Conservation (phyloP, 176 grass and related monocot species). For the Juncus effusus region DNA sequence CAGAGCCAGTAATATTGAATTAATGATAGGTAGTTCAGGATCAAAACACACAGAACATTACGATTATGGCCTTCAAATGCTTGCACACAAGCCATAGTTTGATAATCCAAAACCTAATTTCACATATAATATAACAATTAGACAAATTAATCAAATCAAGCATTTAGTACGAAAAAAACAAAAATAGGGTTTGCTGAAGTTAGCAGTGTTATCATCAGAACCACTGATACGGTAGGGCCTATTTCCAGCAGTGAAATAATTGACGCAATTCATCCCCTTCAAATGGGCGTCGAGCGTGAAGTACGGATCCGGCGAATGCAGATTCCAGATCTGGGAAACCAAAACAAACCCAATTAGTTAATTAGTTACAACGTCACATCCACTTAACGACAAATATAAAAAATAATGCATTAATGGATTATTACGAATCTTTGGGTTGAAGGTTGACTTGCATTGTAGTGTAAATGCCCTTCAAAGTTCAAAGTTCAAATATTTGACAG, state of each 20-base stretch:
- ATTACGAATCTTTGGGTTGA: constrained; percentile 73
- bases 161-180: constrained; percentile 2
- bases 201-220: constrained; percentile 73
- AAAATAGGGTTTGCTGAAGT: constrained; percentile 27
- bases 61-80: constrained; percentile 70
- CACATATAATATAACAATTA: constrained; percentile 23
- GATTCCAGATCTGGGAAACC: constrained; percentile 61
- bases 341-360: not conserved
- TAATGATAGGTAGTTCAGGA: constrained; percentile 77
- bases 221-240: constrained; percentile 95
- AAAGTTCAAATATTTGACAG: constrained; percentile 52
- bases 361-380: too few relatives aligned
- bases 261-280: constrained; percentile 73
- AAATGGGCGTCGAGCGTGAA: constrained; percentile 68
- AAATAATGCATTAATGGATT: constrained; percentile 64
- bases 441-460: constrained; percentile 73
- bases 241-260: constrained; percentile 85
- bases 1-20: constrained; percentile 24
- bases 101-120: constrained; percentile 70
- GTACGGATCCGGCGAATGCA: constrained; percentile 67
- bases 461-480: constrained; percentile 67
- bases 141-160: constrained; percentile 6
- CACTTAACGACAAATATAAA: too few relatives aligned
- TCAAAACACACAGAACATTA: constrained; percentile 93
- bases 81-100: constrained; percentile 75